Percentiles rank a stretch among this genome's conserved stretches.
Conservation (phyloP, 2,329 filamentous ascomycete species). For the Colletotrichum liaoningense region DNA sequence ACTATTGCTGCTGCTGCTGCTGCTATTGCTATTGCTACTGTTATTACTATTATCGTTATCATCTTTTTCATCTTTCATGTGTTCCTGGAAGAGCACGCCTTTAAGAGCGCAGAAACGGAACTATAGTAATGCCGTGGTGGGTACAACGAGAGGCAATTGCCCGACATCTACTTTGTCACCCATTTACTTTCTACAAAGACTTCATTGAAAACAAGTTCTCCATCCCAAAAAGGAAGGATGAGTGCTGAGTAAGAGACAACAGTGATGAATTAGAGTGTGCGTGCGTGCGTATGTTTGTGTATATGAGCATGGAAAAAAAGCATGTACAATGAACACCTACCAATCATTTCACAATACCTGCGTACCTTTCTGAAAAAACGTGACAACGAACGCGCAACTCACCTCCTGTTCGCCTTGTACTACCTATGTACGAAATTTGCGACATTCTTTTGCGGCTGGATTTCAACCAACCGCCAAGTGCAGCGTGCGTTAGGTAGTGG, state of each 20-base stretch:
- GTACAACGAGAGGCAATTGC: too few species aligned
- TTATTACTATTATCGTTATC: too few species aligned
- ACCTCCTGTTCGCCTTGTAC: not conserved
- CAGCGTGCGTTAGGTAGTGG: not conserved
- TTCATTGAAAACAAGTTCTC: not conserved
- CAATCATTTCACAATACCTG: not conserved
- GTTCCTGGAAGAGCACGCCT: too few species aligned
- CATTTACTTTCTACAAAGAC: too few species aligned
- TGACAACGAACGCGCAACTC: not conserved
- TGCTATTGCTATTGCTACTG: too few species aligned
- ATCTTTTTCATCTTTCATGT: too few species aligned
- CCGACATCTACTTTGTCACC: too few species aligned
- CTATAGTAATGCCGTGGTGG: not conserved
- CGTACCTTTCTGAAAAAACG: too few species aligned
- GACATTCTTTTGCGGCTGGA: not conserved
- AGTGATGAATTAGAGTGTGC: not conserved
- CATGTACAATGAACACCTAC: not conserved
- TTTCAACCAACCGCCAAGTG: not conserved
- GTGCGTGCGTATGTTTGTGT: not conserved
- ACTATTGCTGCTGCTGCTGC: too few species aligned
- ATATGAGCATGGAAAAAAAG: not conserved
- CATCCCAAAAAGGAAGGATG: not conserved
- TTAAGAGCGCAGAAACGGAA: too few species aligned
- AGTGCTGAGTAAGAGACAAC: not conserved
- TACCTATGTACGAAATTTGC: not conserved